Percentiles rank a stretch among this genome's conserved stretches.
These are phyloP conservation scores for Paramecium sexaurelia DNA, from an alignment of 73 alveolate species.

Conservation along the genomic window DNA sequence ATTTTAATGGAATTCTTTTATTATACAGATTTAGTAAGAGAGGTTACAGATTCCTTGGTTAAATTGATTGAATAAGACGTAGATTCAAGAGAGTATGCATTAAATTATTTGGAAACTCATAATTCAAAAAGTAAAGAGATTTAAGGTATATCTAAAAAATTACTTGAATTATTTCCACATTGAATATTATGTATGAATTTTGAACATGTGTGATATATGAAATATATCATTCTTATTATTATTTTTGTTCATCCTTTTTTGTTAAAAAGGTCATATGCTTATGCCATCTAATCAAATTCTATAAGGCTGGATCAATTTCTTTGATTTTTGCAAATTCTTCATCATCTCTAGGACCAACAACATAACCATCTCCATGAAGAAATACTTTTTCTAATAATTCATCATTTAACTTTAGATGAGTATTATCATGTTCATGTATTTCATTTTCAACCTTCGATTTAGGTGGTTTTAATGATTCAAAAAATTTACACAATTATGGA, in stretches of 20 bases:
- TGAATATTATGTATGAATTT: background rate
- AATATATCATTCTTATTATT: background rate
- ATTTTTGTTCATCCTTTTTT: background rate
- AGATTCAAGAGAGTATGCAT: conserved; percentile 16
- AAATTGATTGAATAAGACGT: conserved; percentile 7
- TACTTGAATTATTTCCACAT: conserved; percentile 37
- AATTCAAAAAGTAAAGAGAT: background rate
- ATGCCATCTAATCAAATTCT: conserved; percentile 7
- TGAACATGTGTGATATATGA: background rate
- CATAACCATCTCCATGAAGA: conserved; percentile 60
- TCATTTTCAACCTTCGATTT: conserved; percentile 73
- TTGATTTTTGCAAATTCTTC: conserved; percentile 30
- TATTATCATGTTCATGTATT: conserved; percentile 61
- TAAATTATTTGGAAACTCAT: background rate
- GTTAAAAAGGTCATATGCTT: background rate
- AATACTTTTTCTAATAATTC: conserved; percentile 53
- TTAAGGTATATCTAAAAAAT: background rate
- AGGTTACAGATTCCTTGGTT: background rate
- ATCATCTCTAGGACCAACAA: conserved; percentile 48
- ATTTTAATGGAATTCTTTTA: conserved; percentile 18
- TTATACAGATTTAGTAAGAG: conserved; percentile 40
- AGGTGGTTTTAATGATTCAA: conserved; percentile 77
- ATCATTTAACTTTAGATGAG: conserved; percentile 73
- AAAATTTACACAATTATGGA: conserved; percentile 51
- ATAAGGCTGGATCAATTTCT: conserved; percentile 23